These are phyloP conservation scores for Purpureocillium lavendulum DNA, from an alignment of 2,329 filamentous ascomycete genomes.

Conservation along the genomic window DNA sequence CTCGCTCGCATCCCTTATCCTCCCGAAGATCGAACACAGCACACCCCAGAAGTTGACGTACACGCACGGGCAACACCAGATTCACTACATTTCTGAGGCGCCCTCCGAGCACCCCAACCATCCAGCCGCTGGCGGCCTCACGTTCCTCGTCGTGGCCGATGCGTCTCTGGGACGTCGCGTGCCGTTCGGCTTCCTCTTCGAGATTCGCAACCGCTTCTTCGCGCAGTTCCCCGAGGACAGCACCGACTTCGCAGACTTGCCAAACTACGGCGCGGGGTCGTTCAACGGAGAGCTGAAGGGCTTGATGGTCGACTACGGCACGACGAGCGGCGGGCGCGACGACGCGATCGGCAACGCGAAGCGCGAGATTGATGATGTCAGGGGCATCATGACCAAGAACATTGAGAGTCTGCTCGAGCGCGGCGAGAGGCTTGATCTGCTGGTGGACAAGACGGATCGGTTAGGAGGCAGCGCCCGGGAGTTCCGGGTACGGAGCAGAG, in stretches of 20 bases:
- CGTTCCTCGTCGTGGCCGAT: constrained; percentile 84
- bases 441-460: constrained; percentile 95
- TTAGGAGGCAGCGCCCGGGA: constrained; percentile 82
- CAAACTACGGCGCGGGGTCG: constrained; percentile 80
- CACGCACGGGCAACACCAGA: constrained; percentile 83
- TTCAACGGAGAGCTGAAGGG: constrained; percentile 75
- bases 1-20: constrained; percentile 83
- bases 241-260: constrained; percentile 69
- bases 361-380: constrained; percentile 84
- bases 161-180: constrained; percentile 76
- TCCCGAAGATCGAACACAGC: constrained; percentile 84
- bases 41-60: constrained; percentile 84
- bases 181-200: constrained; percentile 85
- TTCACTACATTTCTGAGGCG: constrained; percentile 89
- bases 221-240: constrained; percentile 49
- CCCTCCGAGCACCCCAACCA: constrained; percentile 54
- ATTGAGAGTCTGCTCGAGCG: constrained; percentile 84
- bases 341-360: constrained; percentile 80
- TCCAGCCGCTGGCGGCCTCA: constrained; percentile 69
- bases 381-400: constrained; percentile 91
- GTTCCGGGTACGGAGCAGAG: constrained; percentile 79
- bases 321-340: constrained; percentile 63
- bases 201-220: constrained; percentile 84
- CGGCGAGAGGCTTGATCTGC: constrained; percentile 83
- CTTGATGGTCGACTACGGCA: constrained; percentile 79